Base-by-base conservation (phyloP, 1,139 yeast genomes). In the Debaryomyces sp. region DNA sequence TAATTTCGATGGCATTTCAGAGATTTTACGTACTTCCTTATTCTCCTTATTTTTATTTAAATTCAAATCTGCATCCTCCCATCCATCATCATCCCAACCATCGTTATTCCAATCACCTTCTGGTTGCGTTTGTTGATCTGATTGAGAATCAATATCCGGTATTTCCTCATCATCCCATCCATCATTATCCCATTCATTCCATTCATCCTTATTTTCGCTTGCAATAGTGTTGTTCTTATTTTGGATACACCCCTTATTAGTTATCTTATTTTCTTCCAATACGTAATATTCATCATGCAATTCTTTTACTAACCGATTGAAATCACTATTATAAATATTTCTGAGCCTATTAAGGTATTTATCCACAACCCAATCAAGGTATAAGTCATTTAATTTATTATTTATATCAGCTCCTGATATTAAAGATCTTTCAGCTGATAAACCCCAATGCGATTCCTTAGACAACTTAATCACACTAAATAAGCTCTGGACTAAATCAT, bases 281-380 rank as follows among this genome's bases (percentile, higher is more conserved):
- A 30, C 6, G 9, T 53, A 47, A 12, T 48, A 48, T 54, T 58
- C 45, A 50, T 54, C 50, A 32, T 33, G 39, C 22, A 50, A 27
- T 15, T 22, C 38, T 13, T 55, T 54, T 24, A 43, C 29, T 15
- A 56, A 49, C 4, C 39, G 24, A 5, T 15, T 23, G 27, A 59
- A 54, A 9, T 57, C 55, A 9, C 46, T 45, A 17, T 45, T 50
- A 42, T 61, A 64, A 12, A 55, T 53, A 5, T 45, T 44, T 48
- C 71, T 56, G 29, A 68, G 55, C 40, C 54, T 57, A 39, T 65
- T 61, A 22, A 69, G 61, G 44, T 59, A 64, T 26, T 59, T 61
- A 48, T 70, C 70, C 17, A 63, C 49, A 8, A 66, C 46, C 73
- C 76, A 70, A 44, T 71, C 67, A 35, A 57, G 49, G 50, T 70